Evolutionary conservation across 2,329 filamentous ascomycete genomes (phyloP).

Genomic region (Colletotrichum agaves): DNA sequence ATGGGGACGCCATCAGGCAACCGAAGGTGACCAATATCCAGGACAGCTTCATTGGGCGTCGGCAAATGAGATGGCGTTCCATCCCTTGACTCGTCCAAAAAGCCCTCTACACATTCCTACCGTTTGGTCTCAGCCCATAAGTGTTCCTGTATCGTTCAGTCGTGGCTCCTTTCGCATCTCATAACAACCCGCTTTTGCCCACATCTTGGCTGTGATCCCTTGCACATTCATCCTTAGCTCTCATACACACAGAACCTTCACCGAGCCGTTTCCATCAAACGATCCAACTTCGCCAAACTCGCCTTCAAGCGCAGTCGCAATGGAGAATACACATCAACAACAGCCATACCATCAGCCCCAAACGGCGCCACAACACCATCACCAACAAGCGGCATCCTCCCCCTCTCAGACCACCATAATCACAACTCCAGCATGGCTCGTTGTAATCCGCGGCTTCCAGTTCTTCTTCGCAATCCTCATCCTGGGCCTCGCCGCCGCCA

Average conservation of each 20-base stretch:
- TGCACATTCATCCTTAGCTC: no score
- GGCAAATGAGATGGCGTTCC: conserved; percentile 5
- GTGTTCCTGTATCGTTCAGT: not conserved
- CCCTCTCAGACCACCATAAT: conserved; percentile 45
- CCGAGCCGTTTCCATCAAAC: not conserved
- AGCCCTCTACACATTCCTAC: not conserved
- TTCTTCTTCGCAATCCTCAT: conserved; percentile 55
- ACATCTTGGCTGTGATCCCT: not conserved
- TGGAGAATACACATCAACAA: conserved; percentile 19
- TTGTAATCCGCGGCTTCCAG: conserved; percentile 53
- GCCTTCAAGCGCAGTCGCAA: not conserved
- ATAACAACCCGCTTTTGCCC: not conserved
- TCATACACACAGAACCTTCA: no score
- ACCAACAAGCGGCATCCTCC: conserved; percentile 1
- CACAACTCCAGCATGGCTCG: conserved; percentile 56
- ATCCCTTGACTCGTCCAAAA: conserved; percentile 25
- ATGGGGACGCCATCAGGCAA: not conserved
- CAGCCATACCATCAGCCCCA: conserved; percentile 10
- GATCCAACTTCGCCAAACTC: not conserved
- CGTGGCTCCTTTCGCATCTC: not conserved
- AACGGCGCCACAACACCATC: not conserved
- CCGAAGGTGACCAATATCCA: not conserved
- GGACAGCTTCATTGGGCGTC: not conserved
- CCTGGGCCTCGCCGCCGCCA: conserved; percentile 53
- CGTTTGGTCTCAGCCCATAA: conserved; percentile 14